These are phyloP conservation scores for Sphagnum tenellum DNA, from an alignment of 225 moss, liverwort and hornwort genomes.

Conservation along the genomic window DNA sequence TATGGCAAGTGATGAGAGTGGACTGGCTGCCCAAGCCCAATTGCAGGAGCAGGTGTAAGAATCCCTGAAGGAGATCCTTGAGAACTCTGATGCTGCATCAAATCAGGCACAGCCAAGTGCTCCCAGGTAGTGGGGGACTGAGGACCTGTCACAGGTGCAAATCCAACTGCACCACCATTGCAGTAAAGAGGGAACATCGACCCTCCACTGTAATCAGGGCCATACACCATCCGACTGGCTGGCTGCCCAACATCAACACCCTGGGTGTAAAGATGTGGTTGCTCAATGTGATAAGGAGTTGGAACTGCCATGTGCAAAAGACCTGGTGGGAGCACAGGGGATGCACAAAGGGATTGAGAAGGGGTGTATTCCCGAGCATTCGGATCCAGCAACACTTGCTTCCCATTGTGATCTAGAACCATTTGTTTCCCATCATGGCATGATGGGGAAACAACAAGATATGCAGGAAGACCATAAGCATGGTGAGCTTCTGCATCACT, in stretches of 20 bases:
- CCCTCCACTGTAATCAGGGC: conserved; percentile 26
- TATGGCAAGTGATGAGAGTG: conserved; percentile 13
- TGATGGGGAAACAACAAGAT: conserved; percentile 34
- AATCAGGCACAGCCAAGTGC: conserved; percentile 27
- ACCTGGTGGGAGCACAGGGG: conserved; percentile 37
- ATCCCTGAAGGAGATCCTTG: conserved; percentile 10
- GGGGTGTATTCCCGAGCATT: conserved; percentile 92
- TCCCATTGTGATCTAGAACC: no score
- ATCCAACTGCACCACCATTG: conserved; percentile 37
- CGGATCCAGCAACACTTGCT: conserved; percentile 57
- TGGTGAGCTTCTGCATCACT: background rate
- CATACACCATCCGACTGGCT: conserved; percentile 17
- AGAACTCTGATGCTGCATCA: conserved; percentile 9
- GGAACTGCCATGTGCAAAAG: conserved; percentile 41
- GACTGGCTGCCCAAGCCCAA: conserved; percentile 11
- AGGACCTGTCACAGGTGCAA: conserved; percentile 32
- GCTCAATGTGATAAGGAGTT: conserved; percentile 49
- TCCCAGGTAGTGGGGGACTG: conserved; percentile 24
- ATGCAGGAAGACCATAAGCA: conserved; percentile 24
- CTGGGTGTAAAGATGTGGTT: conserved; percentile 30
- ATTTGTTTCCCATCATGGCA: no score
- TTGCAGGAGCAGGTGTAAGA: no score
- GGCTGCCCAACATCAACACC: conserved; percentile 37
- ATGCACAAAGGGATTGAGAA: conserved; percentile 68
- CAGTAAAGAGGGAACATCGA: conserved; percentile 45